Base-by-base conservation (phyloP, 345 rosid genomes). In the Ceriops zippeliana region DNA sequence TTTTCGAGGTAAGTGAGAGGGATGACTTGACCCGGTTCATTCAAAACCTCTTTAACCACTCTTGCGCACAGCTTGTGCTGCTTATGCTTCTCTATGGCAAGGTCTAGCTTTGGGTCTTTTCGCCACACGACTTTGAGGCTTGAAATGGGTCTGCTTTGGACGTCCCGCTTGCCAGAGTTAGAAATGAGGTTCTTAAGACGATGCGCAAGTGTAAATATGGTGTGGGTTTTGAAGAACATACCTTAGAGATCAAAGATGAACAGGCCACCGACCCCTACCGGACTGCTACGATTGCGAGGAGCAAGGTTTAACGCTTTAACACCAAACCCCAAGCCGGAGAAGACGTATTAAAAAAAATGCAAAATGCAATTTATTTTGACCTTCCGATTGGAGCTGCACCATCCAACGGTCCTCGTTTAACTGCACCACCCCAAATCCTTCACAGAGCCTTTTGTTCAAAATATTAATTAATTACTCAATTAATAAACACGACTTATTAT, bases 71-170 rank as follows among this genome's bases (percentile, higher is more conserved):
- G 68, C 75, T 82, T 85, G 88, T 80, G 83, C 1, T 75, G 79
- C 73, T 86, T 91, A 82, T 87, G 96, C 5, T 81, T 83, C 73
- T 88, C 86, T 7, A 93, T 84, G 2, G 96, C 96, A 70, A 74
- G 73, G 75, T 93, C 93, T 51, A 93, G 88, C 57, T 56, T 78
- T 47, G 20, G 77, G 78, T 93, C 97, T 69, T 86, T 93, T 52
- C 85, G 80, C 96, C 97, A 93, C 19, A 76, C 83, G 5, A 93
- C 96, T 79, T 84, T 89, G 70, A 89, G 88, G 80, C 91, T 91
- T 53, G 96, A 95, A 51, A 90, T 81, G 70, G 57, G 38, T 76
- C 68, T 80, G 49, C 21, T 66, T 31, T 76, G 82, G 46, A 24
- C n/a, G 26, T 15, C 52, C 34, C 68, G 20, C 1, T 68, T 57